A percentile compares a stretch with the other conserved stretches of the same genome.
Conservation (phyloP, 441 rosid genomes). For the Viola pubescens region DNA sequence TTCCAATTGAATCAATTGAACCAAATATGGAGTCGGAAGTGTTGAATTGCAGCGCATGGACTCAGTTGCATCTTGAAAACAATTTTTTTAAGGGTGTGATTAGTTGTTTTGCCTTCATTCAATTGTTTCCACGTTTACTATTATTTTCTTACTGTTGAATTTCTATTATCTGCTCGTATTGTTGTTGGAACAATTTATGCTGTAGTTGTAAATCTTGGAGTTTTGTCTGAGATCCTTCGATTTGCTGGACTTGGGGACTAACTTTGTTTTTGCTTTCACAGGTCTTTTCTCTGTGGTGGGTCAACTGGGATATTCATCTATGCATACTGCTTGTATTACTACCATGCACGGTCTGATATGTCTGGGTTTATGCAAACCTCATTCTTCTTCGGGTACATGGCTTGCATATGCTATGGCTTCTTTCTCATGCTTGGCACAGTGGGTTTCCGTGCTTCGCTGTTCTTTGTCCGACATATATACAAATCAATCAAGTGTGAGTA, state of each 20-base stretch:
- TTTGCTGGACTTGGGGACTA: neutral
- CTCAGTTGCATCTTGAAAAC: too few species aligned
- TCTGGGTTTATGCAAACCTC: slow-evolving; percentile 54
- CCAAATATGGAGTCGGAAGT: too few species aligned
- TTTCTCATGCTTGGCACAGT: slow-evolving; percentile 45
- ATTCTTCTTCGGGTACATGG: slow-evolving; percentile 55
- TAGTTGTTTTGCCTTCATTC: too few species aligned
- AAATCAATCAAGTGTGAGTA: slow-evolving; percentile 47
- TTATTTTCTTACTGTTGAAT: too few species aligned
- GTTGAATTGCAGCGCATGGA: too few species aligned
- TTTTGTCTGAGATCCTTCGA: too few species aligned
- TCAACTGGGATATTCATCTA: slow-evolving; percentile 44
- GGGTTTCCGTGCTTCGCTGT: slow-evolving; percentile 40
- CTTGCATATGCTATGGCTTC: slow-evolving; percentile 46
- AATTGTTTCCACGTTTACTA: too few species aligned
- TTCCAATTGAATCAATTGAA: too few species aligned
- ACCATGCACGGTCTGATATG: slow-evolving; percentile 44
- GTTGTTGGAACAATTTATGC: too few species aligned
- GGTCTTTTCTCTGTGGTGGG: slow-evolving; percentile 48
- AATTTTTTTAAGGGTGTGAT: too few species aligned
- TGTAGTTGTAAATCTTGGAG: too few species aligned
- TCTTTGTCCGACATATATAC: slow-evolving; percentile 49
- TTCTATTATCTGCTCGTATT: too few species aligned
- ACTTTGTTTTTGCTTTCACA: slow-evolving; percentile 2
- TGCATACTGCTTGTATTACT: slow-evolving; percentile 43